Percentiles rank a stretch among this genome's conserved stretches.
Evolutionary conservation across 2,329 filamentous ascomycete genomes (phyloP).

Genomic region (Calonectria pseudoturangicola): DNA sequence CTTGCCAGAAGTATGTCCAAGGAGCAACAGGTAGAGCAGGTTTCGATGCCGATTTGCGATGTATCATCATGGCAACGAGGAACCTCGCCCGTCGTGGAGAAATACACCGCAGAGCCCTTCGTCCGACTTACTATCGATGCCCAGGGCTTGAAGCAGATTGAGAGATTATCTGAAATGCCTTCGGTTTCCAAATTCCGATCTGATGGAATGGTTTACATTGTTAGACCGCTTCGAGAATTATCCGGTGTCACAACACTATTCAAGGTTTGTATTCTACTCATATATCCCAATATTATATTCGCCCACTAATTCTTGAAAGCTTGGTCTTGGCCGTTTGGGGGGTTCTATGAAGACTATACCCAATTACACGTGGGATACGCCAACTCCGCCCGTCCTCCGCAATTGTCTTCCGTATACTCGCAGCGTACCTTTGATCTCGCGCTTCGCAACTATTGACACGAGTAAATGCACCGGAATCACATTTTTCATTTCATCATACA

Average conservation of each 20-base stretch:
- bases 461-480: slow-evolving; percentile 28
- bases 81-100: not conserved
- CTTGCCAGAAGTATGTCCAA: slow-evolving; percentile 10
- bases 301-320: not conserved
- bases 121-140: slow-evolving; percentile 24
- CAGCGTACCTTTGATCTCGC: slow-evolving; percentile 1
- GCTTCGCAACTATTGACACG: slow-evolving; percentile 19
- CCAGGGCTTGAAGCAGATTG: slow-evolving; percentile 11
- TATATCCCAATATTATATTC: not conserved
- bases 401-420: slow-evolving; percentile 23
- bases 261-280: slow-evolving; percentile 4
- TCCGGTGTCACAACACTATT: slow-evolving; percentile 9
- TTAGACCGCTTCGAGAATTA: slow-evolving; percentile 19
- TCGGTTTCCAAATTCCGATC: slow-evolving; percentile 16
- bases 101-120: slow-evolving; percentile 3
- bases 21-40: slow-evolving; percentile 9
- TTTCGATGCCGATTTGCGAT: slow-evolving; percentile 11
- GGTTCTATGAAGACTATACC: slow-evolving; percentile 23
- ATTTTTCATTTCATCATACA: slow-evolving; percentile 29
- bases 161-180: slow-evolving; percentile 12
- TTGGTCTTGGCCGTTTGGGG: slow-evolving; percentile 18
- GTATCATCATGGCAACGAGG: slow-evolving; percentile 19
- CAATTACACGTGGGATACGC: slow-evolving; percentile 29
- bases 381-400: slow-evolving; percentile 24
- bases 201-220: slow-evolving; percentile 22